Evolutionary conservation across 2,329 filamentous ascomycete species (phyloP).

Genomic region (Elsinoe perseae): DNA sequence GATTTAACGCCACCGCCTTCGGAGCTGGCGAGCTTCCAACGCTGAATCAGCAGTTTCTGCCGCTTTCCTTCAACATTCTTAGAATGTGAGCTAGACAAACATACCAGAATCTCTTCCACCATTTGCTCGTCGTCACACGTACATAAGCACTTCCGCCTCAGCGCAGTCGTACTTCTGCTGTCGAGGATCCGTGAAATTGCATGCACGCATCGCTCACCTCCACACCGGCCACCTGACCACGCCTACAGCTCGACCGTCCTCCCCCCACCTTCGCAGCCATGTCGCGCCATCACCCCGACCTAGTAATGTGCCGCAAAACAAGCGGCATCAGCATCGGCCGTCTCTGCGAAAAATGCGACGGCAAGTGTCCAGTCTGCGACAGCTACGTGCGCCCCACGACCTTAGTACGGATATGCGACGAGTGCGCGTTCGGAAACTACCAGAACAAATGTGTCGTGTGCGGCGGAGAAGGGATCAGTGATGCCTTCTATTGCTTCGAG

Average conservation of each 20-base stretch:
- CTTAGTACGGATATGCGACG: slow-evolving; percentile 95
- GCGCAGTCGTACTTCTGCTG: background rate
- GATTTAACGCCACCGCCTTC: slow-evolving; percentile 4
- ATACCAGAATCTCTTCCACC: background rate
- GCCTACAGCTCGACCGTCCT: background rate
- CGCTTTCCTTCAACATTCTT: slow-evolving; percentile 4
- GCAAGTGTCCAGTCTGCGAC: slow-evolving; percentile 98
- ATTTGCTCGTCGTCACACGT: background rate
- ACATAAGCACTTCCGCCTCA: background rate
- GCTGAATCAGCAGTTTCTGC: slow-evolving; percentile 11
- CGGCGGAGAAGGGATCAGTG: slow-evolving; percentile 93
- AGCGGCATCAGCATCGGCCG: slow-evolving; percentile 95
- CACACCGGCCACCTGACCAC: slow-evolving; percentile 21
- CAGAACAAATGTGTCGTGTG: slow-evolving; percentile 99
- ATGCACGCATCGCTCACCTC: no score
- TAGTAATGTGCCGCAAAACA: slow-evolving; percentile 99
- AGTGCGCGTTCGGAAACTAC: slow-evolving; percentile 99
- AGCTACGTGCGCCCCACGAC: slow-evolving; percentile 97
- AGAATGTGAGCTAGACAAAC: background rate
- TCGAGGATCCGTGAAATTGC: background rate
- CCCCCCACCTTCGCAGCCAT: background rate
- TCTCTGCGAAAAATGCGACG: slow-evolving; percentile 99
- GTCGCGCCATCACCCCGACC: slow-evolving; percentile 53
- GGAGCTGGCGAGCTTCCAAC: background rate
- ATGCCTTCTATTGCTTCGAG: slow-evolving; percentile 99